Base-by-base conservation (phyloP, 2,329 filamentous ascomycete species). In the Botrytis fabae region DNA sequence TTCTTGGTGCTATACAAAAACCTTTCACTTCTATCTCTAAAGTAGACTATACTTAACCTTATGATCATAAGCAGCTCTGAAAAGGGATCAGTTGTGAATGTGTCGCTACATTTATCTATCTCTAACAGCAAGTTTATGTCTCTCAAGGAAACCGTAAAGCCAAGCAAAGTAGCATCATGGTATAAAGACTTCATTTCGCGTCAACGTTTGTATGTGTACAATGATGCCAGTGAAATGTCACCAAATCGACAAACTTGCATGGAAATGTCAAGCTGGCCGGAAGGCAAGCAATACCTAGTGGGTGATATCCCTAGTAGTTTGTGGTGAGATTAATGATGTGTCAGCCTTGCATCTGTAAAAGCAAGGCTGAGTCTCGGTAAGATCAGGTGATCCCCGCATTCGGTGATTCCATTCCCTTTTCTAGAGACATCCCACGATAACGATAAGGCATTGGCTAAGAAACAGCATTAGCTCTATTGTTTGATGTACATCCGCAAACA, bases 311-410 rank as follows among this genome's bases (percentile, higher is more conserved):
- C 38, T 8, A 63, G 16, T 44, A 20, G 38, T 8, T 61, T 7
- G 62, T 35, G 16, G 8, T n/a, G 61, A 63, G 25, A 63, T 63
- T 32, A 16, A 42, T 28, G 44, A 54, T 40, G 14, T 54, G 16
- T 54, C 46, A 66, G 64, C 64, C 64, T 66, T 54, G 64, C 46
- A 64, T 46, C 20, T 20, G 28, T 10, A 60, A 25, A 4, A 61
- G 20, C 59, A 61, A 61, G 59, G 35, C 59, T 61, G 22, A 2
- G 1, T 25, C 12, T 40, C 5, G 59, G 4, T 35, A 22, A 60
- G 57, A 35, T 60, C 57, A 38, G 59, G 61, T 44, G 42, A 16
- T 51, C 16, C 1, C 22, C 10, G 32, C 32, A 32, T 42, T 18
- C 65, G 65, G 65, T 16, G 10, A 14, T 57, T 57, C 35, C 5